Conservation (phyloP, 148 eudicot species). For the Persicaria maculosa region DNA sequence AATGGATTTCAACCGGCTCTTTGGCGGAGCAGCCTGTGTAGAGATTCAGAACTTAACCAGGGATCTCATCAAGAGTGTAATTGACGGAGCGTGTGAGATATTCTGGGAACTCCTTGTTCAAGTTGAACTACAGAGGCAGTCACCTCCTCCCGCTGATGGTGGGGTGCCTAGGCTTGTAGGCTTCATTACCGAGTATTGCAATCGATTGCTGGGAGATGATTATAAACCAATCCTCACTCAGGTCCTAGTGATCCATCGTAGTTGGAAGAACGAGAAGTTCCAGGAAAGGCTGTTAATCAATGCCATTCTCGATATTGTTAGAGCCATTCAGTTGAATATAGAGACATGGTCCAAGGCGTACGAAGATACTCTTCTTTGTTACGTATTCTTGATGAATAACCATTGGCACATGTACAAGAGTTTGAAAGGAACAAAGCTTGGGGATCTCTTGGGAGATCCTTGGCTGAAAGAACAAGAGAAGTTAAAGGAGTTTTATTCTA, state of each 20-base stretch:
- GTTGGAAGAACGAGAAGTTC: slow-evolving; percentile 85
- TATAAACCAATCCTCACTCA: slow-evolving; percentile 70
- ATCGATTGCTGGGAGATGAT: slow-evolving; percentile 63
- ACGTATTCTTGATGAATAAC: slow-evolving; percentile 71
- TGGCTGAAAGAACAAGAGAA: slow-evolving; percentile 70
- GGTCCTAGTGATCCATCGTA: slow-evolving; percentile 65
- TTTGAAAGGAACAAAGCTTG: slow-evolving; percentile 62
- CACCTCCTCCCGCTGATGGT: slow-evolving; percentile 66
- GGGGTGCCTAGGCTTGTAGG: slow-evolving; percentile 64
- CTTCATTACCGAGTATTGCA: slow-evolving; percentile 65
- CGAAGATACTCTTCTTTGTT: slow-evolving; percentile 35
- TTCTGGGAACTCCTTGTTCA: slow-evolving; percentile 80
- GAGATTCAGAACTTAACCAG: slow-evolving; percentile 69
- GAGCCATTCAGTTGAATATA: slow-evolving; percentile 59
- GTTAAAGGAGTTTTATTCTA: slow-evolving; percentile 44
- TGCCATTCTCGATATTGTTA: slow-evolving; percentile 59
- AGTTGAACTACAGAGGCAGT: slow-evolving; percentile 71
- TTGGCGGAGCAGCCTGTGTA: slow-evolving; percentile 76
- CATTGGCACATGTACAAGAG: slow-evolving; percentile 74
- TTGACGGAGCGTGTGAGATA: slow-evolving; percentile 71
- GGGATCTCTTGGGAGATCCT: slow-evolving; percentile 48
- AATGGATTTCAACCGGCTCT: slow-evolving; percentile 69
- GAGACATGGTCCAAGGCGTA: slow-evolving; percentile 73
- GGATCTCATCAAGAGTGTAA: slow-evolving; percentile 61
- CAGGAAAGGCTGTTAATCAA: slow-evolving; percentile 60